Base-by-base conservation (phyloP, 305 asterid genomes). In the Fraxinus velutina region DNA sequence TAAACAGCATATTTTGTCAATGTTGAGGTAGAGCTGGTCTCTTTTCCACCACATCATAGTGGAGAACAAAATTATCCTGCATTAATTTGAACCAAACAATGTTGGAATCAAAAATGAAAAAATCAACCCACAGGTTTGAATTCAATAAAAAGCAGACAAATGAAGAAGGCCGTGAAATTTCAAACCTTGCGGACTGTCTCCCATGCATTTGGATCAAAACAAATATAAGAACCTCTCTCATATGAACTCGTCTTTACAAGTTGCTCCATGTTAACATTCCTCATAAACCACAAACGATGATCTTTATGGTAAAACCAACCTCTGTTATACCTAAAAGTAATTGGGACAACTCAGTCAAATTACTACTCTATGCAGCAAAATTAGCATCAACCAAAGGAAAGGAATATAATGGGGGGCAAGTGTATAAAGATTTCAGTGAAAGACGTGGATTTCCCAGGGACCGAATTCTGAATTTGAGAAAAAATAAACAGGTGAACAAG, bases 191-290 rank as follows among this genome's bases (percentile, higher is more conserved):
- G 97, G 76, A 94, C 85, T 21, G 98, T 96, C 83, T 96, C 98
- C 99, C 99, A 96, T 76, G 97, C 90, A 90, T 91, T 94, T 62
- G 99, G 98, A 89, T 96, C 99, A 83, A 96, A 94, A 85, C 92
- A 90, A 80, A 93, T 91, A 83, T 91, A 94, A 64, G 98, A 92
- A 30, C 97, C 98, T 87, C 96, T 92, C 90, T 96, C 99, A 13
- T 90, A 89, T 22, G 95, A 32, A 80, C 80, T 90, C 62, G 95
- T 89, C 89, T 93, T 93, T 13, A 92, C 97, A 82, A 91, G 97
- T 81, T 93, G 99, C 84, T 96, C 99, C 89, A 89, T 78, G 88
- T 93, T 92, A 82, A 90, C 72, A 62, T 86, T 96, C 89, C 93
- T 93, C 88, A 81, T 90, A 55, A 90, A 83, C 98, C 98, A 96